Base-by-base conservation (phyloP, 768 basidiomycete genomes). In the Mycena galericulata region DNA sequence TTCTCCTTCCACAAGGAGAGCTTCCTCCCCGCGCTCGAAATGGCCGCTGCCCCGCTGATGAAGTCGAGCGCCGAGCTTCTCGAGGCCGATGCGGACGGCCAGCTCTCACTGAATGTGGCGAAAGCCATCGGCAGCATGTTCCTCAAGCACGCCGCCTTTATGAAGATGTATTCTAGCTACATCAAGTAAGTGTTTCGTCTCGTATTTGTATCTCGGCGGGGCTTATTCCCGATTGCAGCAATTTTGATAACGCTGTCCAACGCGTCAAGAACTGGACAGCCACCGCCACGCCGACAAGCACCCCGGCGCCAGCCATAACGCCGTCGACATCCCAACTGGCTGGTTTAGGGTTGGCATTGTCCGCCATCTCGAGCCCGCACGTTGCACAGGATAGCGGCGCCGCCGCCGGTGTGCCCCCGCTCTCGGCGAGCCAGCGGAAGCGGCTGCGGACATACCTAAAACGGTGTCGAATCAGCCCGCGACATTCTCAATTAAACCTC, bases 151-250 rank as follows among this genome's bases (percentile, higher is more conserved):
- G 94, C 96, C 32, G 96, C 97, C 5, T 98, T 98, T 84, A 95
- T 99, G 94, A 94, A 86, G 82, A 98, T 99, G 93, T 99, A 99
- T 78, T 96, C 96, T 34, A 93, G 92, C 47, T 99, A 98, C 78
- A 97, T 97, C 85, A 98, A 99, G 95, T 96, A 77, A 76, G 92
- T 80, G 41, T 54, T 62, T 57, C 53, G 24, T 53, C 67, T 11
- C 65, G 41, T 54, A 55, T 47, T 60, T 64, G 54, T 45, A 36
- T 49, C 30, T 18, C 59, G 38, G 67, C 34, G 24, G 10, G 40
- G 38, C 45, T 62, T 62, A 72, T 53, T 53, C 78, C 43, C 61
- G 30, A 34, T 50, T 69, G 38, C 73, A 96, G 95, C 80, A 97
- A 97, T 79, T 99, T 98, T 78, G 97, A 99, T 78, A 95, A 91